Percentiles rank a stretch among this genome's conserved stretches.
phyloP scores from a whole-genome alignment of 2,329 filamentous ascomycete genomes.

The Microcyclospora tardicrescens region DNA sequence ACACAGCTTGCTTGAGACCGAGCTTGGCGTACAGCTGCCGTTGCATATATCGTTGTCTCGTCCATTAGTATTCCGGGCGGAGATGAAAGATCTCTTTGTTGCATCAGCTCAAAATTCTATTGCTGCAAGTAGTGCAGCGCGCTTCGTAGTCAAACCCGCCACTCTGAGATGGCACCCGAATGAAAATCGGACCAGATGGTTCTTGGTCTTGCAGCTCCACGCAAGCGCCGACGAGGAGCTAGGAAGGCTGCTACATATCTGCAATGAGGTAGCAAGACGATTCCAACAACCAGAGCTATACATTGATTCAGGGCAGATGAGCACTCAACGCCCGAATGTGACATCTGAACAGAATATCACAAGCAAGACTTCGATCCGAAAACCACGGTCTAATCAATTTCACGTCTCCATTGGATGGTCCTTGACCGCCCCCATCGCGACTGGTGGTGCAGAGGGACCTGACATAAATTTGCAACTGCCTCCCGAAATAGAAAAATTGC shows the following conservation, averaged over 20 bases:
- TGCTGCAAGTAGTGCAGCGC: constrained; percentile 26
- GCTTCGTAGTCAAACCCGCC: constrained; percentile 34
- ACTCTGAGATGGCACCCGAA: constrained; percentile 54
- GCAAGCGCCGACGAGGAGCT: constrained; percentile 24
- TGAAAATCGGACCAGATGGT: constrained; percentile 58
- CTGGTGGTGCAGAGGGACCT: background rate
- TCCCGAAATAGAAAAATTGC: constrained; percentile 4
- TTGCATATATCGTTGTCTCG: constrained; percentile 86
- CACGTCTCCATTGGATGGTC: constrained; percentile 89
- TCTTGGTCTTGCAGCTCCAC: constrained; percentile 60
- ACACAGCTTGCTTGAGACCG: constrained; percentile 59
- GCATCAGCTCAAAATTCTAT: constrained; percentile 38
- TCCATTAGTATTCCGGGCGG: constrained; percentile 59
- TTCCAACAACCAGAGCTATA: constrained; percentile 65
- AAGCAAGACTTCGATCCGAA: constrained; percentile 1
- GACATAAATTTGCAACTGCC: background rate
- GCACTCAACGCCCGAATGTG: background rate
- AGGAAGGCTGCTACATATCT: constrained; percentile 46
- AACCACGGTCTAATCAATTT: constrained; percentile 34
- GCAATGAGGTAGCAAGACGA: constrained; percentile 48
- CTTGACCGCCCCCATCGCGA: constrained; percentile 28
- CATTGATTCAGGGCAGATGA: constrained; percentile 19
- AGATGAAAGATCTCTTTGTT: constrained; percentile 58
- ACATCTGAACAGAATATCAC: background rate
- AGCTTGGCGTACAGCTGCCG: constrained; percentile 64